Evolutionary conservation across 345 rosid species (phyloP).

Genomic region (Arabidopsis thaliana): DNA sequence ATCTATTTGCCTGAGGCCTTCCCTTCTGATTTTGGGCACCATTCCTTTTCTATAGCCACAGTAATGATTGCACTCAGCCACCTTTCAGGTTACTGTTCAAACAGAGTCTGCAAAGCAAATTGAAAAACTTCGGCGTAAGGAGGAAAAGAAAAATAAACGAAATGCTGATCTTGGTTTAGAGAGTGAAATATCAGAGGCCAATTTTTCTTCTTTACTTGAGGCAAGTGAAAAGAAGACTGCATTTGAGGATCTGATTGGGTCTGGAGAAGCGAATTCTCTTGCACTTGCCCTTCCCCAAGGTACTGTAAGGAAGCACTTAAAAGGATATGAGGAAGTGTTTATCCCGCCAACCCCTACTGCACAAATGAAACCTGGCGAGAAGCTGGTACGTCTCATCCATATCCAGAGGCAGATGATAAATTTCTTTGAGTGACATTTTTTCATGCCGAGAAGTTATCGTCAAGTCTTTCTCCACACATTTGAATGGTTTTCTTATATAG

Average conservation of each 20-base stretch:
- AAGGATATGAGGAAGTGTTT: slow-evolving; percentile 93
- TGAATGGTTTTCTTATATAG: neutral
- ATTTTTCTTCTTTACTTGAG: slow-evolving; percentile 87
- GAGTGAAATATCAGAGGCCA: slow-evolving; percentile 62
- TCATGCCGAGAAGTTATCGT: slow-evolving; percentile 19
- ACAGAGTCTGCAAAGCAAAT: slow-evolving; percentile 87
- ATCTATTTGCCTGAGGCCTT: slow-evolving; percentile 27
- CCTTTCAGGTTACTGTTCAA: slow-evolving; percentile 85
- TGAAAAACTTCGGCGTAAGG: slow-evolving; percentile 96
- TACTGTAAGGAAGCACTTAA: slow-evolving; percentile 75
- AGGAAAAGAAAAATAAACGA: slow-evolving; percentile 84
- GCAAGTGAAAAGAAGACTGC: slow-evolving; percentile 82
- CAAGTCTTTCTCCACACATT: slow-evolving; percentile 22
- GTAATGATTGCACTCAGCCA: slow-evolving; percentile 33
- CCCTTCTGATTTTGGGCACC: slow-evolving; percentile 4
- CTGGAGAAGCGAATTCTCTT: slow-evolving; percentile 63
- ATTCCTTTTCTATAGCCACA: slow-evolving; percentile 18
- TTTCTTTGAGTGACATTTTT: neutral
- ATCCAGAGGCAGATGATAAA: slow-evolving; percentile 12
- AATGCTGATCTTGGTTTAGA: slow-evolving; percentile 75
- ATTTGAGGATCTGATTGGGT: slow-evolving; percentile 72
- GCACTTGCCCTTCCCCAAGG: slow-evolving; percentile 92
- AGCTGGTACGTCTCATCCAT: slow-evolving; percentile 66
- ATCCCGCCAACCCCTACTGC: slow-evolving; percentile 95
- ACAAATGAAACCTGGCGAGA: slow-evolving; percentile 89